Evolutionary conservation across 208 protist genomes (phyloP), one percentile per base, ranked within the genome.

Genomic region (Acanthamoeba culbertsoni): DNA sequence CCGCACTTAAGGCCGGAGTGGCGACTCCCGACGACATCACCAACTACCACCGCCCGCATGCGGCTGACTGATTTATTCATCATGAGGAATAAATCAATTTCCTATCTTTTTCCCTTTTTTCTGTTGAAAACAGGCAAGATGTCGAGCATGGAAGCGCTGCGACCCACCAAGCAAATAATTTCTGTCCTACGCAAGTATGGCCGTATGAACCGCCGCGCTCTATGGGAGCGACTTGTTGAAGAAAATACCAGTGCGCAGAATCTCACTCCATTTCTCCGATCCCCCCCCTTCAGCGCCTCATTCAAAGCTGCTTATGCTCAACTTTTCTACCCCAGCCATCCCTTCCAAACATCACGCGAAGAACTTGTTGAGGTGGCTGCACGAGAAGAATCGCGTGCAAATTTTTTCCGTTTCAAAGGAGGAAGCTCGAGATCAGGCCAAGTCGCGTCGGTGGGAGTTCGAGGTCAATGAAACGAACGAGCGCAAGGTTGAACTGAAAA

Each of bases 391-490:
- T n/a, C 43, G 77, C 12, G 77, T 88, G 77, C 77, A 88, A 28
- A 16, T 88, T 16, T 45, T 59, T 33, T 42, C 31, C 43, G 77
- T 88, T 12, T 31, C 42, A 37, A 88, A 88, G 43, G 51, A 88
- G 23, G 18, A 88, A 28, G 77, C 77, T 45, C 43, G 51, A 51
- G 77, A 88, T 12, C 43, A 63, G 77, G 51, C 43, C 45, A 88
- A 88, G 77, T 28, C 42, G 8, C 18, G 31, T 37, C 35, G 43
- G 26, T 88, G 77, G 77, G 77, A 88, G 77, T 88, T 43, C 77
- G 51, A 55, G 23, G 77, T 88, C 18, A 88, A 88, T 33, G 77
- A 88, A 45, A 37, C n/a, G 8, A 88, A 88, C 77, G 43, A 88
- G 77, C 43, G 35, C 8, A 88, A 88, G 77, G 77, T 33, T 6